A percentile compares a stretch with the other conserved stretches of the same genome.
Conservation (phyloP, 345 rosid species). For the Gossypium ekmanianum region DNA sequence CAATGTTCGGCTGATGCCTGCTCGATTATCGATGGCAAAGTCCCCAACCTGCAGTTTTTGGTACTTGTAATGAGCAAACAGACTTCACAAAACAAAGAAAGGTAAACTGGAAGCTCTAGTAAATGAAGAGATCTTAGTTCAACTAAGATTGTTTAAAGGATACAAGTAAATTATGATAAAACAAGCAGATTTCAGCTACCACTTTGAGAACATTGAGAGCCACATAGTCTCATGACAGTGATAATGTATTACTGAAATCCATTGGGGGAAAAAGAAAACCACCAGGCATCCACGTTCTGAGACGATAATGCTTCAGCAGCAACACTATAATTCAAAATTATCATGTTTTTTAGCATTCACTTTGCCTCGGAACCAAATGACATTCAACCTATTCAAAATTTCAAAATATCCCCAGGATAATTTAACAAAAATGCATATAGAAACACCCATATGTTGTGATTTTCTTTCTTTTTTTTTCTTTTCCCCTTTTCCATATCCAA, state of each 20-base stretch:
- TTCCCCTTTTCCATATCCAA: neutral
- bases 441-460: neutral
- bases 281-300: neutral
- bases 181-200: neutral
- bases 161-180: neutral
- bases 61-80: conserved; percentile 9
- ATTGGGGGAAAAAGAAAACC: neutral
- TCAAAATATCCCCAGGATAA: neutral
- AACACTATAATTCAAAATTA: neutral
- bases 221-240: neutral
- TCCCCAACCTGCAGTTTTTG: conserved; percentile 60
- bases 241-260: neutral
- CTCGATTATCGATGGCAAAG: conserved; percentile 85
- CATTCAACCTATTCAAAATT: neutral
- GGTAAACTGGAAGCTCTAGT: neutral
- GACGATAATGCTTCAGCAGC: neutral
- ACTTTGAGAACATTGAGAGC: neutral
- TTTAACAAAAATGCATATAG: neutral
- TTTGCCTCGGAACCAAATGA: neutral
- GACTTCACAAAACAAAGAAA: neutral
- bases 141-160: neutral
- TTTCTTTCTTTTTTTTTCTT: neutral
- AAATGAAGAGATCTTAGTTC: neutral
- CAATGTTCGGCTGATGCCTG: conserved; percentile 82
- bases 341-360: neutral